Percentiles rank a stretch among this genome's conserved stretches.
phyloP scores from a whole-genome alignment of 2,329 filamentous ascomycete species.

The Drechslerella stenobrocha region DNA sequence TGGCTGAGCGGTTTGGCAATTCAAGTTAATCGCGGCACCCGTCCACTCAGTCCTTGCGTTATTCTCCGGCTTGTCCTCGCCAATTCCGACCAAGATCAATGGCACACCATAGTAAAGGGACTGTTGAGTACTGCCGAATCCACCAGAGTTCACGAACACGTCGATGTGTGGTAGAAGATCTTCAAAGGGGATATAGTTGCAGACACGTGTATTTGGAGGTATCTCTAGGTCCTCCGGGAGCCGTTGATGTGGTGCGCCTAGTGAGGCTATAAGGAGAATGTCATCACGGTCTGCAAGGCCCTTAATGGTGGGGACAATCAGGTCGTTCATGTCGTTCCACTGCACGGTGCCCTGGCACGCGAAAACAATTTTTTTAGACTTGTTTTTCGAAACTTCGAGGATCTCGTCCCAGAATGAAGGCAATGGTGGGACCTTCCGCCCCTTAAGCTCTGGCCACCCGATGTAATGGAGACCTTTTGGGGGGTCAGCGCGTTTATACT shows the following conservation, averaged over 20 bases:
- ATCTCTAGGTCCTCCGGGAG: constrained; percentile 54
- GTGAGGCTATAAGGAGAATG: constrained; percentile 55
- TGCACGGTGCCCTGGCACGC: constrained; percentile 60
- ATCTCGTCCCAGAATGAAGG: constrained; percentile 60
- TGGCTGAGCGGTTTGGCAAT: constrained; percentile 54
- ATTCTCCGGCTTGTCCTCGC: constrained; percentile 57
- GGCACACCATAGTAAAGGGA: constrained; percentile 59
- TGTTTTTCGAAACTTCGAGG: constrained; percentile 54
- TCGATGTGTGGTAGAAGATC: constrained; percentile 57
- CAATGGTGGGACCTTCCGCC: constrained; percentile 34
- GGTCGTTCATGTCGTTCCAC: constrained; percentile 55
- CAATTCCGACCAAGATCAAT: constrained; percentile 58
- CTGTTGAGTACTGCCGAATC: constrained; percentile 60
- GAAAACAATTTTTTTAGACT: constrained; percentile 57
- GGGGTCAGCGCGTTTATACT: constrained; percentile 28
- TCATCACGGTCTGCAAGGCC: constrained; percentile 58
- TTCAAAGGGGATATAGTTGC: constrained; percentile 61
- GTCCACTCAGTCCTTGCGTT: constrained; percentile 57
- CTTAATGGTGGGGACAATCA: constrained; percentile 59
- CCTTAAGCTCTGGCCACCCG: constrained; percentile 43
- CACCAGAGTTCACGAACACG: constrained; percentile 60
- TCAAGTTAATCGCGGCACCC: constrained; percentile 59
- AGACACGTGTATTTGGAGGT: constrained; percentile 57
- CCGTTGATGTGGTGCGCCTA: constrained; percentile 53
- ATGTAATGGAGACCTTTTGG: constrained; percentile 40